A percentile compares a stretch with the other conserved stretches of the same genome.
phyloP scores from a whole-genome alignment of 2,329 filamentous ascomycete genomes.

The Aureobasidium sp. region DNA sequence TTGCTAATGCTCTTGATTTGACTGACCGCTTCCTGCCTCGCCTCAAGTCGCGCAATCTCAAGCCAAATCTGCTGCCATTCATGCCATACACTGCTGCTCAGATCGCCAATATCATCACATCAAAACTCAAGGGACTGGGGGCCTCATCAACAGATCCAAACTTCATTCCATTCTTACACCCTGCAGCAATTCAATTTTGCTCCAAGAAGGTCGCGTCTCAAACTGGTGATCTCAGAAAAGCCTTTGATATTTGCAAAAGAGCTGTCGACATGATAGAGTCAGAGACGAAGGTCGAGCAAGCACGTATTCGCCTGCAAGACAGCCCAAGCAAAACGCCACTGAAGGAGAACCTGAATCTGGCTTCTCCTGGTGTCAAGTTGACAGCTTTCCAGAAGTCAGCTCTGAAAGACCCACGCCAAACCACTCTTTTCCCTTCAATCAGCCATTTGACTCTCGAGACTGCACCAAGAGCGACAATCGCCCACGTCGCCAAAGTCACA shows the following conservation, averaged over 20 bases:
- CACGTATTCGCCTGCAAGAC: constrained; percentile 47
- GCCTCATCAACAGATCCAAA: constrained; percentile 35
- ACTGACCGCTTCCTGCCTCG: constrained; percentile 92
- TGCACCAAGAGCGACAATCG: constrained; percentile 81
- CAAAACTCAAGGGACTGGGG: constrained; percentile 73
- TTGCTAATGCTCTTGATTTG: constrained; percentile 91
- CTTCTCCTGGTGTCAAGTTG: constrained; percentile 40
- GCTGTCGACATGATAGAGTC: constrained; percentile 83
- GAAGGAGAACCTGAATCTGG: constrained; percentile 72
- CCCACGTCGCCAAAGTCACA: constrained; percentile 86
- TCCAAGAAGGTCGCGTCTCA: constrained; percentile 92
- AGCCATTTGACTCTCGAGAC: constrained; percentile 55
- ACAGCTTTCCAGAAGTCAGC: constrained; percentile 38
- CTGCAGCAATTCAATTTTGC: constrained; percentile 86
- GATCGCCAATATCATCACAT: constrained; percentile 79
- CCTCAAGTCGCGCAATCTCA: constrained; percentile 85
- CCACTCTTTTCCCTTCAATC: constrained; percentile 34
- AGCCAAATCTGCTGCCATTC: constrained; percentile 83
- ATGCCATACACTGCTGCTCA: constrained; percentile 84
- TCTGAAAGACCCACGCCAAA: constrained; percentile 26
- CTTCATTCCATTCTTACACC: constrained; percentile 83
- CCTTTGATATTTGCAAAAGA: constrained; percentile 86
- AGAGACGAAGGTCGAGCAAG: constrained; percentile 65
- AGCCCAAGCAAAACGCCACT: constrained; percentile 52
- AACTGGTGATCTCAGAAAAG: constrained; percentile 88